phyloP scores from a whole-genome alignment of 2,329 filamentous ascomycete genomes.

The Claviceps pusilla region DNA sequence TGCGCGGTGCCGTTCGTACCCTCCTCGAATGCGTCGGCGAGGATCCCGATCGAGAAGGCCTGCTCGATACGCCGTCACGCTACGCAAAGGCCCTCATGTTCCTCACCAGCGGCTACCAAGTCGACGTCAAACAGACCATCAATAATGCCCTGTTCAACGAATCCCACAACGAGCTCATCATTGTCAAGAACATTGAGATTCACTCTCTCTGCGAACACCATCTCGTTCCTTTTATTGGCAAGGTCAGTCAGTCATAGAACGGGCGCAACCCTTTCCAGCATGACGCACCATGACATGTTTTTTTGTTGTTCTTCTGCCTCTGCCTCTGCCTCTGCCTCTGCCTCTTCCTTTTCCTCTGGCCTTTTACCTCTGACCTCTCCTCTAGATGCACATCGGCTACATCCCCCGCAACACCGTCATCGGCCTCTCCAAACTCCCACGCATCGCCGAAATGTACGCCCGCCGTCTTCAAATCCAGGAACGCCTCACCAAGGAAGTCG shows the following conservation, averaged over 20 bases:
- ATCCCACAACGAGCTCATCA: slow-evolving; percentile 91
- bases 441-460: slow-evolving; percentile 94
- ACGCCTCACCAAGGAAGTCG: slow-evolving; percentile 88
- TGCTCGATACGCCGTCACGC: slow-evolving; percentile 58
- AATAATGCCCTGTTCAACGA: slow-evolving; percentile 93
- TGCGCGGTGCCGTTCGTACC: slow-evolving; percentile 48
- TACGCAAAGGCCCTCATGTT: slow-evolving; percentile 93
- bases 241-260: slow-evolving; percentile 38
- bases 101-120: slow-evolving; percentile 93
- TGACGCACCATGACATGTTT: neutral
- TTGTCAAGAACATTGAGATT: slow-evolving; percentile 93
- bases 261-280: no score
- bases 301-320: neutral
- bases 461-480: slow-evolving; percentile 91
- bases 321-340: neutral
- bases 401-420: slow-evolving; percentile 86
- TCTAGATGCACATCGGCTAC: slow-evolving; percentile 95
- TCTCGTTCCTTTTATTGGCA: slow-evolving; percentile 88
- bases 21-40: slow-evolving; percentile 56
- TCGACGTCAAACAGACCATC: slow-evolving; percentile 81
- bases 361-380: neutral
- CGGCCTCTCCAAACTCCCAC: slow-evolving; percentile 85
- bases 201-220: slow-evolving; percentile 95
- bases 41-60: slow-evolving; percentile 49
- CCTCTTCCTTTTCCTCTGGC: neutral